These are phyloP conservation scores for Colletotrichum nymphaeae DNA, from an alignment of 2,329 filamentous ascomycete species.

Conservation along the genomic window DNA sequence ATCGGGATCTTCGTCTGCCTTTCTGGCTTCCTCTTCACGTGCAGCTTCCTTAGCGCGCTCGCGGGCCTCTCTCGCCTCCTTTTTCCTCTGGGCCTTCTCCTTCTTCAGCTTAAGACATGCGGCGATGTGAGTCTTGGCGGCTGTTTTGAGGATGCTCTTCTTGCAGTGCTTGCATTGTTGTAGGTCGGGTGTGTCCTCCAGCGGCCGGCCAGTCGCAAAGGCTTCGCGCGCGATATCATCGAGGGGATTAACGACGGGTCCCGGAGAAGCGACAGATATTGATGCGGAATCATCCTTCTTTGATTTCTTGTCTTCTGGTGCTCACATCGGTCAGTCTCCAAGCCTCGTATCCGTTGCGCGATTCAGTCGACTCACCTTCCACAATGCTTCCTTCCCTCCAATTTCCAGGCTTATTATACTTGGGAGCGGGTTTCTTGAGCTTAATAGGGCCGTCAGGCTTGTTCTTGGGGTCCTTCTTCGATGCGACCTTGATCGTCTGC, in stretches of 20 bases:
- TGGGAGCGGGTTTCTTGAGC: slow-evolving; percentile 71
- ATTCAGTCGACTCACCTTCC: slow-evolving; percentile 60
- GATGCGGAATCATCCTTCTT: slow-evolving; percentile 54
- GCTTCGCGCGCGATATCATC: slow-evolving; percentile 82
- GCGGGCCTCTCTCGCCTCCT: slow-evolving; percentile 77
- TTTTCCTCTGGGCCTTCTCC: slow-evolving; percentile 82
- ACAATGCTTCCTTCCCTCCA: slow-evolving; percentile 76
- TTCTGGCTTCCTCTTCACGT: slow-evolving; percentile 65
- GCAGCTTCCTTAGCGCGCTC: slow-evolving; percentile 74
- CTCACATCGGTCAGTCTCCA: slow-evolving; percentile 2
- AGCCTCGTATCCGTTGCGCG: background rate
- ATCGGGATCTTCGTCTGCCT: slow-evolving; percentile 60
- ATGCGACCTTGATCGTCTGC: slow-evolving; percentile 71
- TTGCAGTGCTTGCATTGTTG: slow-evolving; percentile 96
- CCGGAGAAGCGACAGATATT: slow-evolving; percentile 57
- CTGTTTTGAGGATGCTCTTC: slow-evolving; percentile 82
- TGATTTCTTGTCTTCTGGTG: slow-evolving; percentile 65
- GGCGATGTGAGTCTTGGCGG: slow-evolving; percentile 82
- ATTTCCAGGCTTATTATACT: slow-evolving; percentile 74
- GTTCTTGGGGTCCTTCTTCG: slow-evolving; percentile 63
- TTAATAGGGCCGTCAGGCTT: slow-evolving; percentile 64
- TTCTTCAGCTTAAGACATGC: slow-evolving; percentile 88
- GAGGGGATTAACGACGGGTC: slow-evolving; percentile 73
- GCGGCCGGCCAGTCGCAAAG: slow-evolving; percentile 83
- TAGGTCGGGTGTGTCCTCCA: slow-evolving; percentile 83